Base-by-base conservation (phyloP, 176 grass and related monocot species). In the Cenchrus americanus region DNA sequence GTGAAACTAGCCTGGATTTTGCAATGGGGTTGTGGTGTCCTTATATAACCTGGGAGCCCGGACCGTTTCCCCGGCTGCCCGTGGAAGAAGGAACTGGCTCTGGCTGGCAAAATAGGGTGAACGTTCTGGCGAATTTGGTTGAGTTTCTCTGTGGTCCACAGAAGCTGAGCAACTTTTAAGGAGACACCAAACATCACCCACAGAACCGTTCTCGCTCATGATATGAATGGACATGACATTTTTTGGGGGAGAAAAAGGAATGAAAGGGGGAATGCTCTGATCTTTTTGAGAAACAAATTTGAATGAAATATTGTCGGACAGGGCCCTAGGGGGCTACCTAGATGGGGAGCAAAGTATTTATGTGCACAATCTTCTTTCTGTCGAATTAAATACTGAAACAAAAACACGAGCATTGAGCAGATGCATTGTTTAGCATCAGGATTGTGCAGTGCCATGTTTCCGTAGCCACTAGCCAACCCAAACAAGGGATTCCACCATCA, bases 1-100 rank as follows among this genome's bases (percentile, higher is more conserved):
- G 22, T n/a, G 41, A 73, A 77, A 73, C 65, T 86, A 44, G 49
- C 79, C 88, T 57, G 66, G 47, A 40, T 76, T 37, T 66, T 10
- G 78, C 26, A 5, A 15, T 5, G 0, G 64, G 3, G 13, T 43
- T 13, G 24, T 24, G 5, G 14, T 9, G 72, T 15, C 21, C 17
- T 90, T 86, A 83, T 73, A 82, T 90, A 82, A 3, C 14, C 37
- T 10, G 41, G 40, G 71, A 41, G 6, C 1, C 58, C 5, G 17
- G 9, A 58, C 15, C 17, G 49, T 37, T 71, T 83, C 46, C 61
- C 17, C 50, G 86, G 86, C 37, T 84, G 58, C 18, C 66, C 75
- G 32, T 48, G 59, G 48, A 53, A 43, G 49, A 1, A 52, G 69
- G 52, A 76, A 30, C 27, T 30, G 27, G 27, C 27, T 30, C 27